These are phyloP conservation scores for Benincasa hispida DNA, from an alignment of 306 rosid genomes.

Conservation along the genomic window DNA sequence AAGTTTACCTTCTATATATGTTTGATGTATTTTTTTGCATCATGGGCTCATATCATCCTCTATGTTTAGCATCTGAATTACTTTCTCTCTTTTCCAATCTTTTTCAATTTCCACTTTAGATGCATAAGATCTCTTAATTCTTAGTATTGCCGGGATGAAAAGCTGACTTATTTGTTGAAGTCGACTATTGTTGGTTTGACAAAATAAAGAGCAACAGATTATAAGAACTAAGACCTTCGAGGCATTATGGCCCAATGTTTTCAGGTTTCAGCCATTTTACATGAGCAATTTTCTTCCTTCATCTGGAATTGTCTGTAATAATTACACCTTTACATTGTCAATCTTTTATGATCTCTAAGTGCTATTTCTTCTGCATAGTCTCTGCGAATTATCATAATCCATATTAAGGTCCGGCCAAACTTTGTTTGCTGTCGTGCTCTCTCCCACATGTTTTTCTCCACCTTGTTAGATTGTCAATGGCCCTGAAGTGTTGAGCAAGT, in stretches of 20 bases:
- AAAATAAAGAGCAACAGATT: not conserved
- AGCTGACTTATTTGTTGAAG: not conserved
- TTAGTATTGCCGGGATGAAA: not conserved
- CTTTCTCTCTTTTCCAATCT: not conserved
- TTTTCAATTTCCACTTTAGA: not conserved
- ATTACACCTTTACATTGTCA: not conserved
- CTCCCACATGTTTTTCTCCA: not conserved
- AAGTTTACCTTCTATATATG: not conserved
- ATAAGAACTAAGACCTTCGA: not conserved
- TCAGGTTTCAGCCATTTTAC: not conserved
- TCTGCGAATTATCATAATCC: not conserved
- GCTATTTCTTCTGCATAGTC: not conserved
- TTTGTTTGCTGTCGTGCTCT: not conserved
- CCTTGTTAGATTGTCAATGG: constrained; percentile 77
- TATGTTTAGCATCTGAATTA: not conserved
- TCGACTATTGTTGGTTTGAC: not conserved
- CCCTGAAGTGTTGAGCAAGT: constrained; percentile 95
- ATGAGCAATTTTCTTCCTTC: not conserved
- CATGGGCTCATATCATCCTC: not conserved
- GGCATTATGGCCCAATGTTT: not conserved
- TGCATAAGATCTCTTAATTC: not conserved
- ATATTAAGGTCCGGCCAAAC: not conserved
- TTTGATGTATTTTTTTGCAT: not conserved
- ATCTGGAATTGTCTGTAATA: not conserved
- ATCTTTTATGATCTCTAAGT: not conserved